Conservation (phyloP, 192 early-diverging fungal genomes). For the Dissophora ornata region DNA sequence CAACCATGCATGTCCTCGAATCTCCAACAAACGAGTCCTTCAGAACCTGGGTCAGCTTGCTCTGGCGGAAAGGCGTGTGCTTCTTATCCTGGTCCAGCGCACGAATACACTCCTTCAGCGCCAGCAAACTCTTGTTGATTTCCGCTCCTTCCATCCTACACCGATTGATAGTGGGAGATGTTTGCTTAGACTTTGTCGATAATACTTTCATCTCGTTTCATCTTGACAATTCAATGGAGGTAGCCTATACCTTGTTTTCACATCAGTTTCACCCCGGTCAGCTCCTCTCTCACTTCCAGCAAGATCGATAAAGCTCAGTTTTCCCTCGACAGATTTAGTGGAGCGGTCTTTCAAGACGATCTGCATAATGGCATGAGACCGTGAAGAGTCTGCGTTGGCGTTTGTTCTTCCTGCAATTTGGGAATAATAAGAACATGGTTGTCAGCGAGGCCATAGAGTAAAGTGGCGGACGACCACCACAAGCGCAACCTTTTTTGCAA, state of each 20-base stretch:
- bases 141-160: slow-evolving; percentile 96
- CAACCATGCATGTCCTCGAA: slow-evolving; percentile 98
- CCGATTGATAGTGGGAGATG: neutral
- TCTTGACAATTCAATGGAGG: no score
- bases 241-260: slow-evolving; percentile 82
- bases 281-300: slow-evolving; percentile 98
- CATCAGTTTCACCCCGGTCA: slow-evolving; percentile 93
- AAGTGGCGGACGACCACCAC: no score
- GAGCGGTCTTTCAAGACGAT: slow-evolving; percentile 80
- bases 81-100: slow-evolving; percentile 94
- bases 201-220: no score
- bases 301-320: slow-evolving; percentile 97
- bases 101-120: slow-evolving; percentile 98
- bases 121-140: slow-evolving; percentile 98
- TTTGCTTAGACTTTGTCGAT: no score
- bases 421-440: no score
- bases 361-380: slow-evolving; percentile 98
- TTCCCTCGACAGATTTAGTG: slow-evolving; percentile 62
- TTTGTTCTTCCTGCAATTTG: slow-evolving; percentile 81
- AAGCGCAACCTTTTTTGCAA: no score
- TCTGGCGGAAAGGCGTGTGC: slow-evolving; percentile 97
- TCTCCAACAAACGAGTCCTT: slow-evolving; percentile 99
- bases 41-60: slow-evolving; percentile 96
- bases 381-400: slow-evolving; percentile 94
- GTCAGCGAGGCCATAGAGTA: no score